Conservation (phyloP, 1,284 basidiomycete genomes). For the Somion occarium region DNA sequence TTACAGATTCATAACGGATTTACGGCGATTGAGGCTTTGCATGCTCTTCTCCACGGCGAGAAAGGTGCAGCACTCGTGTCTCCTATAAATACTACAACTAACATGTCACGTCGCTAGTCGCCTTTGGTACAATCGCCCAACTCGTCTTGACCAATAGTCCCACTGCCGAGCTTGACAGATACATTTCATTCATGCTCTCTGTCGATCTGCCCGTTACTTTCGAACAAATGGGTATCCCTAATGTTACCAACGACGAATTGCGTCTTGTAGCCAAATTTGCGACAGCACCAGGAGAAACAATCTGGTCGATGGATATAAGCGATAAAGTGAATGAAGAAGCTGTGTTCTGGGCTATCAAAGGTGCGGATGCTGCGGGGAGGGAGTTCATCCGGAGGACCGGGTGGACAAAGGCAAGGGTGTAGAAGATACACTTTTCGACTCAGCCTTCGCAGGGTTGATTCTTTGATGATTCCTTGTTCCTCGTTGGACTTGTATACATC, state of each 20-base stretch:
- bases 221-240: slow-evolving; percentile 27
- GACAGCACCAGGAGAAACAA: slow-evolving; percentile 27
- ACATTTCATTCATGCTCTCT: slow-evolving; percentile 29
- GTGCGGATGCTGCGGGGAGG: slow-evolving; percentile 27
- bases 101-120: slow-evolving; percentile 15
- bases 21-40: slow-evolving; percentile 27
- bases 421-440: too few relatives aligned
- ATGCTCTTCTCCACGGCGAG: slow-evolving; percentile 29
- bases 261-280: slow-evolving; percentile 25
- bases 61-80: slow-evolving; percentile 19
- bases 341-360: slow-evolving; percentile 28
- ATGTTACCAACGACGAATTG: slow-evolving; percentile 27
- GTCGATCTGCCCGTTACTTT: slow-evolving; percentile 30
- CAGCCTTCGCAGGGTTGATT: too few relatives aligned
- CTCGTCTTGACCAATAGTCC: slow-evolving; percentile 26
- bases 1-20: slow-evolving; percentile 31
- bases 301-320: slow-evolving; percentile 27
- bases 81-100: not conserved
- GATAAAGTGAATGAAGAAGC: slow-evolving; percentile 23
- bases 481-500: too few relatives aligned
- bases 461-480: too few relatives aligned
- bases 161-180: slow-evolving; percentile 26
- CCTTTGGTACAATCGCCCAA: slow-evolving; percentile 30
- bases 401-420: slow-evolving; percentile 10
- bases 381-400: slow-evolving; percentile 23